Base-by-base conservation (phyloP, 371 early-diverging fungal genomes). In the Mortierella sp. region DNA sequence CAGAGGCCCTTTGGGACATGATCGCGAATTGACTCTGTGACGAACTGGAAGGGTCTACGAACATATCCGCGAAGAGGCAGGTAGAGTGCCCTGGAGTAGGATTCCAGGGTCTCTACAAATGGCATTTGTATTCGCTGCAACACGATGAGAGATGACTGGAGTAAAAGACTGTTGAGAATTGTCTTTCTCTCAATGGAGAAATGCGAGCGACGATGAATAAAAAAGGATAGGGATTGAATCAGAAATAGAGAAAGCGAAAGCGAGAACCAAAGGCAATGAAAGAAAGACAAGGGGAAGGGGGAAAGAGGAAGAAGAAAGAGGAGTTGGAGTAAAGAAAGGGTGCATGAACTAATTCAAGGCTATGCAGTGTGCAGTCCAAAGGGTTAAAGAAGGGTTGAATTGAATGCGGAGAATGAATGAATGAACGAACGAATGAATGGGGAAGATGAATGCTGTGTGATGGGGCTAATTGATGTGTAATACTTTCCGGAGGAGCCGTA, bases 121-220 rank as follows among this genome's bases (percentile, higher is more conserved):
- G 83, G 83, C 83, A 83, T 83, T 64, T 83, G 83, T 59, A 83
- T 77, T 73, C 83, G 73, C 70, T 83, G 83, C 70, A 83, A 63
- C 83, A 83, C 68, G 77, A 73, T 71, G 73, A 39, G 30, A 62
- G 52, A 22, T 28, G 55, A 14, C 43, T 22, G 47, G 43, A 49
- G 52, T 20, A 24, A 10, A 30, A 55, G 18, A 55, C 28, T 8
- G 2, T 24, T 11, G 55, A 30, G 55, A 5, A 28, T 10, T 55
- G 55, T 28, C 55, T 28, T 28, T 55, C 55, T 24, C 55, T 26
- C 16, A 28, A 55, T 26, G 49, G 54, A 45, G 45, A 32, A 43
- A 58, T 28, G 59, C 47, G 6, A 66, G 37, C 6, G 49, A 47
- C n/a, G 16, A 45, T 11, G 24, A 58, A 16, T 71, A 32, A 11